Percentiles rank a stretch among this genome's conserved stretches.
phyloP scores from a whole-genome alignment of 78 protist species.

The Blattamonas nauphoetae region DNA sequence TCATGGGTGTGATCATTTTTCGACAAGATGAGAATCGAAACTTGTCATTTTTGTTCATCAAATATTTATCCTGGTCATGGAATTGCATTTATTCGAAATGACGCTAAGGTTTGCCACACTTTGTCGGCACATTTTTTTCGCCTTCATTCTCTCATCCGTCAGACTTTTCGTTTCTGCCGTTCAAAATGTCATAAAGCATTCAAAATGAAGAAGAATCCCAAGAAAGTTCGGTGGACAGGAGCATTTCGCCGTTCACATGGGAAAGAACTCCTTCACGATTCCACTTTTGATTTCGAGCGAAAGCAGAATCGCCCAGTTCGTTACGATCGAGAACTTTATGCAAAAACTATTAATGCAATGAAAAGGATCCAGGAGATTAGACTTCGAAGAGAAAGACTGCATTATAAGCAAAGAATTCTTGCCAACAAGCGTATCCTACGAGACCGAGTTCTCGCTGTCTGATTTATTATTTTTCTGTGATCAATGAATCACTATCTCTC shows the following conservation, averaged over 20 bases:
- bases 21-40: constrained; percentile 48
- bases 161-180: constrained; percentile 83
- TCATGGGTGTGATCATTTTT: too few relatives aligned
- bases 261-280: constrained; percentile 87
- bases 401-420: constrained; percentile 47
- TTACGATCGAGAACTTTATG: constrained; percentile 81
- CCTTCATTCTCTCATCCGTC: background rate
- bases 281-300: constrained; percentile 84
- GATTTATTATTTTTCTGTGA: background rate
- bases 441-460: too few relatives aligned
- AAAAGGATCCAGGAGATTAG: constrained; percentile 56
- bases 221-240: constrained; percentile 95
- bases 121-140: background rate
- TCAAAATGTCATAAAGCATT: constrained; percentile 84
- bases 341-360: constrained; percentile 61
- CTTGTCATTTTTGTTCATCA: constrained; percentile 81
- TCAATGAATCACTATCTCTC: background rate
- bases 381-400: constrained; percentile 45
- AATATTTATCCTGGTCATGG: constrained; percentile 97
- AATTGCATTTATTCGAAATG: constrained; percentile 86
- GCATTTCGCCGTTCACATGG: constrained; percentile 83
- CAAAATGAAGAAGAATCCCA: constrained; percentile 91
- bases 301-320: constrained; percentile 76
- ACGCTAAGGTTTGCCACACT: constrained; percentile 58
- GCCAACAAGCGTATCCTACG: too few relatives aligned